A percentile compares a stretch with the other conserved stretches of the same genome.
Conservation (phyloP, 2,329 filamentous ascomycete species). For the Juglanconis oblonga region DNA sequence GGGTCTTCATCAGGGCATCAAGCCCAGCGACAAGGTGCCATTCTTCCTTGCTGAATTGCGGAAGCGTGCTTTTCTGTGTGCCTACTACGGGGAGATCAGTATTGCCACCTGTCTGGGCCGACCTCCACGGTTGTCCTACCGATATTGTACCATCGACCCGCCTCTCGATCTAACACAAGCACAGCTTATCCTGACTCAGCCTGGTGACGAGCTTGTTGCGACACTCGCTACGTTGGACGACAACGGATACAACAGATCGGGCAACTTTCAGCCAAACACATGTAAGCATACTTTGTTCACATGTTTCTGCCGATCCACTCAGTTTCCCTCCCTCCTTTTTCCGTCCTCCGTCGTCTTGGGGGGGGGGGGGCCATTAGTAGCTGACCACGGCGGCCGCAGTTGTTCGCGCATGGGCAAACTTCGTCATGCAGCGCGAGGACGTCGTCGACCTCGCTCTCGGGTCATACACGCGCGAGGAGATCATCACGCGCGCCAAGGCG, state of each 20-base stretch:
- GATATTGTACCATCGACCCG: slow-evolving; percentile 29
- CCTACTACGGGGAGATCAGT: slow-evolving; percentile 30
- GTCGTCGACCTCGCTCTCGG: slow-evolving; percentile 32
- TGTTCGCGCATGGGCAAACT: slow-evolving; percentile 25
- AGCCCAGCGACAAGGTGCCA: slow-evolving; percentile 26
- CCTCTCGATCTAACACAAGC: slow-evolving; percentile 28
- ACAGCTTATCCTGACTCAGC: slow-evolving; percentile 23
- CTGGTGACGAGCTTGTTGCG: slow-evolving; percentile 24
- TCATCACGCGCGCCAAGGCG: slow-evolving; percentile 17
- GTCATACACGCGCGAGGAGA: slow-evolving; percentile 30
- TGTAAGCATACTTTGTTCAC: background rate
- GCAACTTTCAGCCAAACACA: slow-evolving; percentile 22
- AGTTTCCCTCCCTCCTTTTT: background rate
- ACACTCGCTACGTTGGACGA: slow-evolving; percentile 26
- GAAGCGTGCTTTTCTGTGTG: slow-evolving; percentile 23
- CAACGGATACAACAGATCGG: slow-evolving; percentile 26
- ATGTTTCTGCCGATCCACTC: background rate
- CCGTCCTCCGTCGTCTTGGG: background rate
- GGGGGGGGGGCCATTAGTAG: background rate
- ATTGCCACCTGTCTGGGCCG: slow-evolving; percentile 30
- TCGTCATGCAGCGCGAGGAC: slow-evolving; percentile 30
- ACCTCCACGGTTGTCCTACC: slow-evolving; percentile 30
- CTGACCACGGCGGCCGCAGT: background rate
- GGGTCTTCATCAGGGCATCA: slow-evolving; percentile 31
- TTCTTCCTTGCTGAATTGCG: slow-evolving; percentile 31